These are phyloP conservation scores for Metschnikowia sp. DNA, from an alignment of 805 yeast species.

Conservation along the genomic window DNA sequence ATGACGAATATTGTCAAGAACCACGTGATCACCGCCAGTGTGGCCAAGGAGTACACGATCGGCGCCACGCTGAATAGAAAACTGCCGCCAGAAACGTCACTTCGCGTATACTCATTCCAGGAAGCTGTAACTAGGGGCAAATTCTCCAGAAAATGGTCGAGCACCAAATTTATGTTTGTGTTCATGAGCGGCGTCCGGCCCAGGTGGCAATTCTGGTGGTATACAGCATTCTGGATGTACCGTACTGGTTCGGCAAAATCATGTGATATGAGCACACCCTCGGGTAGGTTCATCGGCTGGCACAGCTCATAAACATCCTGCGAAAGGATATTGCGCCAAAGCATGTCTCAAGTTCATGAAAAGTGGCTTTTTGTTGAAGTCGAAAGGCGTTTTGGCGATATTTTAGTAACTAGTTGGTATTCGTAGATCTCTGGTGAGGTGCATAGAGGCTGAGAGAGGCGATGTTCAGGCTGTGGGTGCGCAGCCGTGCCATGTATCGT, in stretches of 20 bases:
- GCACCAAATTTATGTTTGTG: slow-evolving; percentile 33
- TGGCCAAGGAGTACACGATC: slow-evolving; percentile 56
- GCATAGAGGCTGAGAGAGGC: not conserved
- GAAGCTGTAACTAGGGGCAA: slow-evolving; percentile 44
- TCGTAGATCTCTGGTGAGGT: too few species aligned
- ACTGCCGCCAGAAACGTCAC: slow-evolving; percentile 32
- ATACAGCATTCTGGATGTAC: slow-evolving; percentile 23
- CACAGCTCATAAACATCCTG: slow-evolving; percentile 30
- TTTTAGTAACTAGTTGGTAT: too few species aligned
- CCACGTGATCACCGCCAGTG: slow-evolving; percentile 62
- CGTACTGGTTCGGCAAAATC: slow-evolving; percentile 19
- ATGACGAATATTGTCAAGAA: slow-evolving; percentile 61
- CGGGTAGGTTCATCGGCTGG: slow-evolving; percentile 24
- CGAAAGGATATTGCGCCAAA: slow-evolving; percentile 5
- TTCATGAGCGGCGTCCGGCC: slow-evolving; percentile 35
- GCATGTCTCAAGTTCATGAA: not conserved
- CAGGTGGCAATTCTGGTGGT: slow-evolving; percentile 32
- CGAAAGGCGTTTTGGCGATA: too few species aligned
- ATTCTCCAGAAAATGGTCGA: slow-evolving; percentile 23
- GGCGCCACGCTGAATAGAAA: slow-evolving; percentile 60
- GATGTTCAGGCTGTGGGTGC: not conserved
- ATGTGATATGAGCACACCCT: slow-evolving; percentile 35
- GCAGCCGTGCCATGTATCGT: not conserved
- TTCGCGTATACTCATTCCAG: slow-evolving; percentile 46
- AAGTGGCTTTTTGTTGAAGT: too few species aligned